Evolutionary conservation across 2,329 filamentous ascomycete genomes (phyloP).

Genomic region (Sporothrix mexicana): DNA sequence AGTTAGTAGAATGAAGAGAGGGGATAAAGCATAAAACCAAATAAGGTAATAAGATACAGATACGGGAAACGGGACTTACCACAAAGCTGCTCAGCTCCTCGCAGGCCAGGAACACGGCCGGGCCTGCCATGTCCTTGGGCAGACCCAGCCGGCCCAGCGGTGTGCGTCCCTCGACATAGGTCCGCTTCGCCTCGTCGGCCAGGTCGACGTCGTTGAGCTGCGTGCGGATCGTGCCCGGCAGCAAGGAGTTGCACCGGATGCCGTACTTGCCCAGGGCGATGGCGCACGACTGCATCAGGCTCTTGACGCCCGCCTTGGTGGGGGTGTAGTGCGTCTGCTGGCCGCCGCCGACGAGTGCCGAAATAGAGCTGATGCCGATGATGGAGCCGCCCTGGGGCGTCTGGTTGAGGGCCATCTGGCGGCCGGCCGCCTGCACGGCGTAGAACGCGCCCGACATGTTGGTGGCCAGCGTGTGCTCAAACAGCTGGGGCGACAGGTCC

Average conservation of each 20-base stretch:
- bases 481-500: slow-evolving; percentile 71
- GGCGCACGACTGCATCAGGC: slow-evolving; percentile 71
- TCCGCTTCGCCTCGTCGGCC: slow-evolving; percentile 65
- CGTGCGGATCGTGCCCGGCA: slow-evolving; percentile 73
- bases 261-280: slow-evolving; percentile 68
- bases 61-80: slow-evolving; percentile 29
- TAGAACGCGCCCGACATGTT: slow-evolving; percentile 92
- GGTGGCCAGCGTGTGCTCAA: slow-evolving; percentile 72
- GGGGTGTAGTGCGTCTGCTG: slow-evolving; percentile 74
- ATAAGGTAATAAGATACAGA: too few species aligned
- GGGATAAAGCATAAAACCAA: too few species aligned
- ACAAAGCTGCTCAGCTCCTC: slow-evolving; percentile 69
- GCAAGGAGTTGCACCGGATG: slow-evolving; percentile 71
- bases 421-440: slow-evolving; percentile 80
- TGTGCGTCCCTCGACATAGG: slow-evolving; percentile 71
- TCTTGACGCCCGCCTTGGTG: slow-evolving; percentile 72
- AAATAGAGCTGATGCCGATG: slow-evolving; percentile 55
- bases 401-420: slow-evolving; percentile 73
- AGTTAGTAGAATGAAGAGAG: slow-evolving; percentile 14
- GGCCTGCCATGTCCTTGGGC: slow-evolving; percentile 69
- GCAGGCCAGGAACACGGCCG: slow-evolving; percentile 73
- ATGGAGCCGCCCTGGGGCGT: slow-evolving; percentile 75
- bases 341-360: slow-evolving; percentile 67
- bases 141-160: slow-evolving; percentile 67
- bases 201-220: slow-evolving; percentile 73